phyloP scores from a whole-genome alignment of 345 rosid species.

The Gossypioides kirkii region DNA sequence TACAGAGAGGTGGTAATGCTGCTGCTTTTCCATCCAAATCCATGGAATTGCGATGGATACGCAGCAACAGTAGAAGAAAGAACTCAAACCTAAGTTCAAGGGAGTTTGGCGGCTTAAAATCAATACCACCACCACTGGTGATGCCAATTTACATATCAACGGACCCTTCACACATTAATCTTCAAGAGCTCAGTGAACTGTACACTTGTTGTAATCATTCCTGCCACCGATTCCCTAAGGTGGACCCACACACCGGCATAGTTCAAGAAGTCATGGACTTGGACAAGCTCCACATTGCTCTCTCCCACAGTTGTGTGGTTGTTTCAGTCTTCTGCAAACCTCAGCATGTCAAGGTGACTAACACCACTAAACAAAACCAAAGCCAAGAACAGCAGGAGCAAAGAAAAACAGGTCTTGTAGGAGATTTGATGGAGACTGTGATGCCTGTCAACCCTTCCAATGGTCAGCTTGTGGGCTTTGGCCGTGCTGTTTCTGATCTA shows the following conservation, averaged over 20 bases:
- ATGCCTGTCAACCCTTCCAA: constrained; percentile 47
- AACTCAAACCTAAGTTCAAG: constrained; percentile 12
- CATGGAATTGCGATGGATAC: constrained; percentile 56
- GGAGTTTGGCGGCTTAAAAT: constrained; percentile 7
- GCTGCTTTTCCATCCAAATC: constrained; percentile 17
- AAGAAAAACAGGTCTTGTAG: constrained; percentile 23
- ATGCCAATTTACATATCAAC: constrained; percentile 65
- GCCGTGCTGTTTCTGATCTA: constrained; percentile 75
- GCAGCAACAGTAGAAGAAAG: constrained; percentile 23
- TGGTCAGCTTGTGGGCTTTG: constrained; percentile 69
- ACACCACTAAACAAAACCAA: constrained; percentile 3
- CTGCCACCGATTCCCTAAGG: constrained; percentile 47
- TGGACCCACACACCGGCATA: constrained; percentile 21
- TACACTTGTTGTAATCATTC: constrained; percentile 59
- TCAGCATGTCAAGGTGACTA: constrained; percentile 19
- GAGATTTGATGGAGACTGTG: constrained; percentile 37
- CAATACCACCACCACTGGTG: constrained; percentile 18
- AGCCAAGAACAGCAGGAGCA: constrained; percentile 16
- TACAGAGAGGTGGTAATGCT: neutral
- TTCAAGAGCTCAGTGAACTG: constrained; percentile 41
- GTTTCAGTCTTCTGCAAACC: constrained; percentile 73
- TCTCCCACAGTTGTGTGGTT: constrained; percentile 51
- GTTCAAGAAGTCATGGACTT: constrained; percentile 32
- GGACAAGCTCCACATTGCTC: constrained; percentile 59
- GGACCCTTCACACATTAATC: constrained; percentile 42